Conservation (phyloP, 2,329 filamentous ascomycete species). For the Chrysosporium keratinophilum region DNA sequence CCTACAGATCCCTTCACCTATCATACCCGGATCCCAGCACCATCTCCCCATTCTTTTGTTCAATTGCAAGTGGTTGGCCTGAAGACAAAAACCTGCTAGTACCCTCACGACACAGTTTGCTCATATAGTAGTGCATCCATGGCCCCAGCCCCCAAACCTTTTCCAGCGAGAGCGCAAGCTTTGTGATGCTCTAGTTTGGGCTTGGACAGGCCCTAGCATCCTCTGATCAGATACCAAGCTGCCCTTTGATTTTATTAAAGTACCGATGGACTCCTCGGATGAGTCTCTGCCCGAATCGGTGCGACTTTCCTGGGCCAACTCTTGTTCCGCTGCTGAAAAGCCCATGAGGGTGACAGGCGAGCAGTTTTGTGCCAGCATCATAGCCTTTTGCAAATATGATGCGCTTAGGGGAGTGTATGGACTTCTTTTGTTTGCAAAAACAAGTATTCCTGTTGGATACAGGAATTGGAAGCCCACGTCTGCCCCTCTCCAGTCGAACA, state of each 20-base stretch:
- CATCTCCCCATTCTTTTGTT: too few relatives aligned
- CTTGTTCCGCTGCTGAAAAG: neutral
- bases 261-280: neutral
- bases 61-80: too few relatives aligned
- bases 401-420: neutral
- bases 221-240: neutral
- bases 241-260: neutral
- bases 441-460: slow-evolving; percentile 4
- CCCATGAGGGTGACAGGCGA: slow-evolving; percentile 1
- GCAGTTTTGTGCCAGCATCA: neutral
- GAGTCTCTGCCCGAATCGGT: neutral
- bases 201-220: neutral
- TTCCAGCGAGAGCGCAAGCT: neutral
- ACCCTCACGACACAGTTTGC: neutral
- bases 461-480: slow-evolving; percentile 4
- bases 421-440: slow-evolving; percentile 1
- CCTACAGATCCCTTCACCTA: too few relatives aligned
- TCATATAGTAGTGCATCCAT: neutral
- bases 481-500: neutral
- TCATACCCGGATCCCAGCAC: too few relatives aligned
- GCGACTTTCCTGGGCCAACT: neutral
- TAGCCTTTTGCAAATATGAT: slow-evolving; percentile 2
- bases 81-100: neutral
- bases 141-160: neutral
- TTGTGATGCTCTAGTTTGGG: neutral